Base-by-base conservation (phyloP, 768 basidiomycete species). In the Multifurca ochricompacta region DNA sequence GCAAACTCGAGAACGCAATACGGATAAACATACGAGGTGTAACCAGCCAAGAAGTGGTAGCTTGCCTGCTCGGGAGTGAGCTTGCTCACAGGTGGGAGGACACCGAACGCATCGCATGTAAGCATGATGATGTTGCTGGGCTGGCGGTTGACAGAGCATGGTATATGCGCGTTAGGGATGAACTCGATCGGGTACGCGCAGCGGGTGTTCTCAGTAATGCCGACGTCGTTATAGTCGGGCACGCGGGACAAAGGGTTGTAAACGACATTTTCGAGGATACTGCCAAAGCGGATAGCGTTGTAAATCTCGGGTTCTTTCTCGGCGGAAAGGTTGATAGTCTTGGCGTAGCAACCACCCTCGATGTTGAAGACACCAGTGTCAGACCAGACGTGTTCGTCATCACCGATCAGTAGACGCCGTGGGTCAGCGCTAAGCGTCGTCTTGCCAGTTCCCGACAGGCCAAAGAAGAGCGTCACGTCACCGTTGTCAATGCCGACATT, bases 361-460 rank as follows among this genome's bases (percentile, higher is more conserved):
- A 99, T 99, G 79, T 98, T 98, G 83, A 99, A 99, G 57, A 99
- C 95, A 66, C 96, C 96, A 16, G 78, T 85, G 71, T 99, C 96
- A 14, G 91, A 92, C 96, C 96, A 99, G 65, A 99, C 96, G 68
- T 99, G 96, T 73, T 98, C 96, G 69, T 99, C 96, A 68, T 99
- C 96, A 63, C 96, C 96, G 62, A 98, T 98, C 58, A 99, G 82
- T 48, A 88, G 74, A 57, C 96, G 91, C 63, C 83, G 79, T 19
- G 95, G 92, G 70, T 99, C 96, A 28, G 96, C 93, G 11, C 95
- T 97, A 46, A 98, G 83, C 3, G 96, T 97, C 48, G 96, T 98
- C 79, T 99, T 99, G 61, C 96, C 96, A 2, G 96, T 99, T 35
- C 96, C 96, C 28, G 90, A 92, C 32, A 99, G 83, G 68, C 96